These are phyloP conservation scores for Nakazawaea pomicola DNA, from an alignment of 805 yeast species.

Conservation along the genomic window DNA sequence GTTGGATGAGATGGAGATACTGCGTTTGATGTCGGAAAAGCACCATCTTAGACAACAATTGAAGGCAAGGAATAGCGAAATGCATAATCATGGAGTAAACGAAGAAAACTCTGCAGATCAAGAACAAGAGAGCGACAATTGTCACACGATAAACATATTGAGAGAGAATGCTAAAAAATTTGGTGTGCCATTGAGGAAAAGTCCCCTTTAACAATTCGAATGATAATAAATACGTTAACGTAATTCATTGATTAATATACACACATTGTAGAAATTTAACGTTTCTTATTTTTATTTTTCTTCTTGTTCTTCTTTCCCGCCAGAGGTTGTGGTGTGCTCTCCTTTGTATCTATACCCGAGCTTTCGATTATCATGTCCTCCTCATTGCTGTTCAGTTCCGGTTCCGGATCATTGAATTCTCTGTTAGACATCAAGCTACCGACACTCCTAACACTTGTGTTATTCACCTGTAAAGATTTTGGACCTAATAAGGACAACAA, in stretches of 20 bases:
- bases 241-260: no score
- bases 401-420: not conserved
- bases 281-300: constrained; percentile 8
- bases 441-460: constrained; percentile 11
- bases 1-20: constrained; percentile 1
- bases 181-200: constrained; percentile 7
- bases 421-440: constrained; percentile 11
- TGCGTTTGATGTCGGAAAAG: constrained; percentile 6
- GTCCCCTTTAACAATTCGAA: not conserved
- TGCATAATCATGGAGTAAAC: not conserved
- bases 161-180: constrained; percentile 11
- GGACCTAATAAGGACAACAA: constrained; percentile 73
- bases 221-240: no score
- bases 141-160: constrained; percentile 8
- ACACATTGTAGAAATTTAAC: no score
- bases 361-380: not conserved
- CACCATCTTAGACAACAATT: not conserved
- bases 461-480: constrained; percentile 42
- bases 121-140: constrained; percentile 7
- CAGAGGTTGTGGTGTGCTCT: constrained; percentile 9
- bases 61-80: not conserved
- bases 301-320: constrained; percentile 3
- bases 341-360: constrained; percentile 9
- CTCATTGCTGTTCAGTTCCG: not conserved
- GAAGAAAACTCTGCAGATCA: not conserved